Conservation (phyloP, 2,329 filamentous ascomycete genomes). For the Chalaropsis thielavioides region DNA sequence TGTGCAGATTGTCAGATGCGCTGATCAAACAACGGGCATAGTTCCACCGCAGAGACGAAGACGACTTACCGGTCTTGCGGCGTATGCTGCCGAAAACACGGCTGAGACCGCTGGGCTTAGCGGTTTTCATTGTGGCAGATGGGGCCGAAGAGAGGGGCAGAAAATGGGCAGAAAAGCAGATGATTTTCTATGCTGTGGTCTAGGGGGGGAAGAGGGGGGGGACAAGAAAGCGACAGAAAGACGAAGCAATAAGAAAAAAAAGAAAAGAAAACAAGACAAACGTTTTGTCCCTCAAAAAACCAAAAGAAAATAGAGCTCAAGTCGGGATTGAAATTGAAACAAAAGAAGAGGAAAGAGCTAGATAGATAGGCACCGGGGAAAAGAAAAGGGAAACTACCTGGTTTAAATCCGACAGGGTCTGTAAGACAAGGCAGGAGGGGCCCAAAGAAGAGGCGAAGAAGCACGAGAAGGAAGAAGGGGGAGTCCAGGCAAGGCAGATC, state of each 20-base stretch:
- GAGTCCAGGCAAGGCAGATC: not conserved
- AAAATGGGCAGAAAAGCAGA: not conserved
- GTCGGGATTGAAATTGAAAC: not conserved
- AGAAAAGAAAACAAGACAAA: not conserved
- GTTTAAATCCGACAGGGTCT: constrained; percentile 4
- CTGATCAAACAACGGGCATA: not conserved
- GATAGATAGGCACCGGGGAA: not conserved
- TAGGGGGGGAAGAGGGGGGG: not conserved
- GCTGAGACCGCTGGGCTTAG: constrained; percentile 12
- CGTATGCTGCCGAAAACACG: constrained; percentile 12
- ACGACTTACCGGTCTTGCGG: constrained; percentile 11
- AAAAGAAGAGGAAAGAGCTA: not conserved
- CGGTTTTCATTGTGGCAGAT: constrained; percentile 10
- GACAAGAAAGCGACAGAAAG: not conserved
- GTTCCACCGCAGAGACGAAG: not conserved
- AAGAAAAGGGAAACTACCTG: constrained; percentile 6
- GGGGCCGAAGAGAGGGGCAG: not conserved
- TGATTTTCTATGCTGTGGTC: not conserved
- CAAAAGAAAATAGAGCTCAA: not conserved
- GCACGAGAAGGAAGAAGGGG: not conserved
- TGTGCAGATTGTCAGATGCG: not conserved
- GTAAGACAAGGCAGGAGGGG: not conserved
- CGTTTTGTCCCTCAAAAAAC: not conserved
- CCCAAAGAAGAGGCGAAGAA: not conserved
- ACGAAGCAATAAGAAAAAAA: not conserved